Evolutionary conservation across 768 basidiomycete species (phyloP).

Genomic region (Leccinum ochraceum): DNA sequence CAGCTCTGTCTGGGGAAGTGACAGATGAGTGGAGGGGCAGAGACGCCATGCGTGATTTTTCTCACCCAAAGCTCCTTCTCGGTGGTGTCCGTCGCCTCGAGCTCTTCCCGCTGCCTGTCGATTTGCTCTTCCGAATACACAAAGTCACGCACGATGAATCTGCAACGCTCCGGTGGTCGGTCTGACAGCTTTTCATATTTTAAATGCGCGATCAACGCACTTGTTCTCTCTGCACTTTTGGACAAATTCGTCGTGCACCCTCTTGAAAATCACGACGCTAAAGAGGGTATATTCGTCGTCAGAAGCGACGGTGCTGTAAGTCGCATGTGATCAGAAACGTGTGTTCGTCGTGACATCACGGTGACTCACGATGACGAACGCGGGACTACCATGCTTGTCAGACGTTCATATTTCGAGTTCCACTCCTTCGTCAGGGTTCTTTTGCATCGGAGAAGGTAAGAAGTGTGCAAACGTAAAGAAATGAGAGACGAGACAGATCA

Average conservation of each 20-base stretch:
- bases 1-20: slow-evolving; percentile 72
- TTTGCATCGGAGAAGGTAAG: slow-evolving; percentile 22
- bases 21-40: slow-evolving; percentile 2
- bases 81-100: slow-evolving; percentile 75
- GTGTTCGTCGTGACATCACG: slow-evolving; percentile 14
- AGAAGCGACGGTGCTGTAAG: slow-evolving; percentile 63
- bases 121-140: slow-evolving; percentile 82
- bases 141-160: slow-evolving; percentile 96
- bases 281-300: slow-evolving; percentile 92
- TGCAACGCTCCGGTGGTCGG: slow-evolving; percentile 33
- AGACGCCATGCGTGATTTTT: background rate
- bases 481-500: slow-evolving; percentile 6
- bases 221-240: slow-evolving; percentile 97
- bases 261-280: slow-evolving; percentile 84
- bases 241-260: slow-evolving; percentile 87
- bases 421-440: slow-evolving; percentile 86
- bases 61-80: slow-evolving; percentile 98
- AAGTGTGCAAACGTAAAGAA: slow-evolving; percentile 12
- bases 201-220: slow-evolving; percentile 43
- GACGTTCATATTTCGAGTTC: slow-evolving; percentile 84
- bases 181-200: slow-evolving; percentile 1
- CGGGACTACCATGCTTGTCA: slow-evolving; percentile 90
- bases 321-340: slow-evolving; percentile 21
- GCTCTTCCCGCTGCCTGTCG: slow-evolving; percentile 76
- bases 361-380: slow-evolving; percentile 77